Evolutionary conservation across 257 asterid species (phyloP).

Genomic region (Solanum tarapatanum): DNA sequence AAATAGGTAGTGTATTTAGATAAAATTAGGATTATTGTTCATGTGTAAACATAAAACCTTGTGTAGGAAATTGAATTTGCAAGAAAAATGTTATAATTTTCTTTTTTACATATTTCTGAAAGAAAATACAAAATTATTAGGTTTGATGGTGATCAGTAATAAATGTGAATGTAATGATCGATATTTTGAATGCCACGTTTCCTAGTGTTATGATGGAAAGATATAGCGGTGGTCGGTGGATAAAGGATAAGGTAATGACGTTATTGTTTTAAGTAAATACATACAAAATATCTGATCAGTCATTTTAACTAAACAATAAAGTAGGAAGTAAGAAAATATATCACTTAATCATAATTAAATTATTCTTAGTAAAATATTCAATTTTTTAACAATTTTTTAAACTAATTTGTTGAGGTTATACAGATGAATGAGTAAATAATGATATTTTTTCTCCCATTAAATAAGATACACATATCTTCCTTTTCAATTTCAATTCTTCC

Average conservation of each 20-base stretch:
- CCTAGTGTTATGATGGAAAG: neutral
- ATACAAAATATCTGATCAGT: rapidly evolving
- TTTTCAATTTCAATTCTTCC: neutral
- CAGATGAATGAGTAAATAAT: neutral
- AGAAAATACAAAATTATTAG: neutral
- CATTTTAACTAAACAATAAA: neutral
- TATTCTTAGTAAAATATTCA: neutral
- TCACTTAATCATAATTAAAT: neutral
- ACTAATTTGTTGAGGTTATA: neutral
- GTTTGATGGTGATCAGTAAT: neutral
- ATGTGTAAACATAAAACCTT: neutral
- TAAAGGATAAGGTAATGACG: neutral
- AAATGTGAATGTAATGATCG: neutral
- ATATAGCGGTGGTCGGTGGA: neutral
- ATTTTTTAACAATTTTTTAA: neutral
- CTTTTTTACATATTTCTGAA: neutral
- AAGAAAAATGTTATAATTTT: neutral
- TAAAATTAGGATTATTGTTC: neutral
- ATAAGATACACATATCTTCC: neutral
- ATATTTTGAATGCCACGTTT: neutral
- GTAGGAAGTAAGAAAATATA: neutral
- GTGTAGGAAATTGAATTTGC: neutral
- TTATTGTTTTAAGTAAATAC: neutral
- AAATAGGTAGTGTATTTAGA: neutral
- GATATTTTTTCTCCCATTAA: neutral